Evolutionary conservation across 495 filamentous ascomycete species (phyloP).

Genomic region (Aspergillus baeticus): DNA sequence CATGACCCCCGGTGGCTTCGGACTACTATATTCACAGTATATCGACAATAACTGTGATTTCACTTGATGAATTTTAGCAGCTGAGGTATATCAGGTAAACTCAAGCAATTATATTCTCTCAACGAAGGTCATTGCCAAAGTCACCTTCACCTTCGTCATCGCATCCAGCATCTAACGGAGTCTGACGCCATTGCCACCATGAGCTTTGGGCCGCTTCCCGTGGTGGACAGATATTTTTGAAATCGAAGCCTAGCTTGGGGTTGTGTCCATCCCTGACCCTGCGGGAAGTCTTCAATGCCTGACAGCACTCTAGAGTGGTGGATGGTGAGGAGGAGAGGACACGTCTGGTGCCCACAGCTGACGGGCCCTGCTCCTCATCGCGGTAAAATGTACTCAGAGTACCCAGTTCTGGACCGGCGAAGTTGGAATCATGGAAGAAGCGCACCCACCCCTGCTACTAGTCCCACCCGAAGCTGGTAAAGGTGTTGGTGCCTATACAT

Average conservation of each 20-base stretch:
- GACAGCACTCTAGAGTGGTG: neutral
- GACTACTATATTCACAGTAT: too few species aligned
- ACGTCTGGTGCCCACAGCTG: neutral
- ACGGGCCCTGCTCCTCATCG: neutral
- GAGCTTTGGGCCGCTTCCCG: neutral
- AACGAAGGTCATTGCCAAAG: neutral
- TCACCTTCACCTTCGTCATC: neutral
- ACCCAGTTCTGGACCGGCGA: neutral
- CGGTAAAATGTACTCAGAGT: neutral
- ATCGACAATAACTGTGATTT: too few species aligned
- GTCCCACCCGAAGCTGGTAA: too few species aligned
- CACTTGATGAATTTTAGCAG: neutral
- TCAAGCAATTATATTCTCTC: neutral
- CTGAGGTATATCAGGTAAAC: neutral
- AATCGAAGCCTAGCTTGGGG: neutral
- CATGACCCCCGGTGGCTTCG: too few species aligned
- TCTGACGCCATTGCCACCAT: neutral
- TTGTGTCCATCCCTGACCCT: neutral
- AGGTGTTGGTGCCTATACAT: too few species aligned
- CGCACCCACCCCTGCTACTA: too few species aligned
- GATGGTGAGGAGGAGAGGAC: neutral
- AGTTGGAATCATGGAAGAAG: neutral
- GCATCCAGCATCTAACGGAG: neutral
- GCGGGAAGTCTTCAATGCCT: neutral
- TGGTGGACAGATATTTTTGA: neutral